A percentile compares a stretch with the other conserved stretches of the same genome.
These are phyloP conservation scores for Hericium alpestre DNA, from an alignment of 768 basidiomycete genomes.

Conservation along the genomic window DNA sequence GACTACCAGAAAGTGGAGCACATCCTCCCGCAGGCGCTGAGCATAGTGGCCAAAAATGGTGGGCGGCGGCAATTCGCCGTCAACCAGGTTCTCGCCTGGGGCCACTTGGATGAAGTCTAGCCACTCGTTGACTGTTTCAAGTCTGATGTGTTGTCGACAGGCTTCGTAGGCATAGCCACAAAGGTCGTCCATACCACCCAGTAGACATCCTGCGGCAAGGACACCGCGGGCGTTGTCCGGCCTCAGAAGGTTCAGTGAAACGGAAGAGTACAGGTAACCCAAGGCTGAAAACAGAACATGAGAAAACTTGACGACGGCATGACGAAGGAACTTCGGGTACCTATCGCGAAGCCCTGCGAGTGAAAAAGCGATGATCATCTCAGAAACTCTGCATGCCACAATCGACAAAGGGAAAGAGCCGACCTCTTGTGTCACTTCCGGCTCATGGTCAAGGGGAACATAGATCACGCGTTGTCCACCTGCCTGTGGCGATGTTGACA, in stretches of 20 bases:
- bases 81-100: conserved; percentile 11
- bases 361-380: background rate
- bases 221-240: conserved; percentile 77
- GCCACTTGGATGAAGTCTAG: conserved; percentile 58
- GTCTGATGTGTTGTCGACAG: conserved; percentile 65
- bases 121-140: conserved; percentile 69
- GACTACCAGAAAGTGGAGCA: conserved; percentile 68
- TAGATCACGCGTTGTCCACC: conserved; percentile 60
- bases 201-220: conserved; percentile 73
- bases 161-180: conserved; percentile 69
- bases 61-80: conserved; percentile 23
- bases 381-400: background rate
- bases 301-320: conserved; percentile 9
- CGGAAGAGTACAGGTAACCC: conserved; percentile 70
- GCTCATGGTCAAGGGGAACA: conserved; percentile 67
- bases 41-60: conserved; percentile 72
- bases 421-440: conserved; percentile 79
- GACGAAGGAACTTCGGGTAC: background rate
- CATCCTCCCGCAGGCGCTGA: conserved; percentile 63
- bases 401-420: conserved; percentile 16
- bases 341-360: conserved; percentile 2
- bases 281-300: conserved; percentile 37
- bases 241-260: conserved; percentile 56
- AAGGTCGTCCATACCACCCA: conserved; percentile 82
- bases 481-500: conserved; percentile 68